Evolutionary conservation across 2,329 filamentous ascomycete genomes (phyloP).

Genomic region (Cercospora sp.): DNA sequence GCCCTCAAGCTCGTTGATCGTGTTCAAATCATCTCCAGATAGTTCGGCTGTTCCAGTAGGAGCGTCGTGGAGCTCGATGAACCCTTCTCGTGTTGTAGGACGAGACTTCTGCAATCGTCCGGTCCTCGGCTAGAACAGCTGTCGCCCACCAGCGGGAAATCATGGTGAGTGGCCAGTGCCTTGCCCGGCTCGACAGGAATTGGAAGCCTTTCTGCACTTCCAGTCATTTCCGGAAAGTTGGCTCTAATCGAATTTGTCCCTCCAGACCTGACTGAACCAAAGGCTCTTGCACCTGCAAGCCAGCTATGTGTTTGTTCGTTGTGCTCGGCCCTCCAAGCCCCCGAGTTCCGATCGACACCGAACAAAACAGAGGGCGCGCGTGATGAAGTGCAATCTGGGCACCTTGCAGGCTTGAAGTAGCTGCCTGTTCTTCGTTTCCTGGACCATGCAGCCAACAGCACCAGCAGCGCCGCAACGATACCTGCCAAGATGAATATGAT

Average conservation of each 20-base stretch:
- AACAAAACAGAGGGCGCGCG: constrained; percentile 5
- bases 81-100: constrained; percentile 5
- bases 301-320: constrained; percentile 10
- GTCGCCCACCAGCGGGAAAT: background rate
- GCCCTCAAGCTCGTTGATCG: constrained; percentile 15
- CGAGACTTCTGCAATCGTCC: constrained; percentile 16
- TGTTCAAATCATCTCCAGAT: constrained; percentile 12
- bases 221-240: constrained; percentile 11
- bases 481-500: constrained; percentile 13
- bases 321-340: constrained; percentile 10
- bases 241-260: background rate
- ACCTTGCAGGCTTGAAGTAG: constrained; percentile 18
- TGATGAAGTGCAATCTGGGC: constrained; percentile 12
- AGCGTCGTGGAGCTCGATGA: background rate
- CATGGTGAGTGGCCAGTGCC: background rate
- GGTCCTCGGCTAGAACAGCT: constrained; percentile 4
- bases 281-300: constrained; percentile 2
- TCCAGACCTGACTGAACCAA: background rate
- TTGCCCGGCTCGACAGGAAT: background rate
- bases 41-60: constrained; percentile 1
- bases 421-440: constrained; percentile 13
- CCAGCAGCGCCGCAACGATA: background rate
- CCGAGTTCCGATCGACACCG: background rate
- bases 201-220: constrained; percentile 14
- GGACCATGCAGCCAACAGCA: constrained; percentile 11